Base-by-base conservation (phyloP, 768 basidiomycete species). In the Kwoniella botswanensis region DNA sequence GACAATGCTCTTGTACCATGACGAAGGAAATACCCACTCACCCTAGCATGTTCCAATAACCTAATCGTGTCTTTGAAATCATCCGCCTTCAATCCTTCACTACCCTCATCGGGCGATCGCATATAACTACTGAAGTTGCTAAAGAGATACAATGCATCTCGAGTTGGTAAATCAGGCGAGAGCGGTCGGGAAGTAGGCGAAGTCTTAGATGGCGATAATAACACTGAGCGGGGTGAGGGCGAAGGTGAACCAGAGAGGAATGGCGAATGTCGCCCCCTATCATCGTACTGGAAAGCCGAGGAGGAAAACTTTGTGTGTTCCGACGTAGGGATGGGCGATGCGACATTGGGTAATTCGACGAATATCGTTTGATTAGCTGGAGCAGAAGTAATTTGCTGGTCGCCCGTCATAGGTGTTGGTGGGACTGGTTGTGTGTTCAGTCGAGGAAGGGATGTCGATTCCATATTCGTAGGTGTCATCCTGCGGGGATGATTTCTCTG, bases 131-230 rank as follows among this genome's bases (percentile, higher is more conserved):
- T 72, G 65, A 81, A 83, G 65, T 81, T 81, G 52, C 63, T 55
- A 62, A 83, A 83, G 1, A 83, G 69, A 64, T 81, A 82, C n/a
- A 83, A 63, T 1, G 79, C 79, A 66, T 83, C 80, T 22, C 72
- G 63, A 29, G 54, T 73, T 4, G 82, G 82, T 10, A 83, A 58
- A 63, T 83, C 82, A 12, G 80, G 79, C 29, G 77, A 82, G 11
- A 74, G 61, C 12, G 72, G 64, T 54, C 76, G 43, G 21, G 26
- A 29, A 2, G 55, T 54, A n/a, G 41, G 42, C 1, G 65, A 67
- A 61, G 59, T 61, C 11, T 61, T 61, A 10, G 41, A 44, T 7
- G 59, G 59, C 7, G 59, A 61, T 11, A 61, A 41, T 21, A 61
- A 22, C 17, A 61, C 59, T 43, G 59, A 61, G 18, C 59, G 35